A percentile compares a stretch with the other conserved stretches of the same genome.
These are phyloP conservation scores for Ceratobasidium sp. DNA, from an alignment of 1,284 basidiomycete species.

Conservation along the genomic window DNA sequence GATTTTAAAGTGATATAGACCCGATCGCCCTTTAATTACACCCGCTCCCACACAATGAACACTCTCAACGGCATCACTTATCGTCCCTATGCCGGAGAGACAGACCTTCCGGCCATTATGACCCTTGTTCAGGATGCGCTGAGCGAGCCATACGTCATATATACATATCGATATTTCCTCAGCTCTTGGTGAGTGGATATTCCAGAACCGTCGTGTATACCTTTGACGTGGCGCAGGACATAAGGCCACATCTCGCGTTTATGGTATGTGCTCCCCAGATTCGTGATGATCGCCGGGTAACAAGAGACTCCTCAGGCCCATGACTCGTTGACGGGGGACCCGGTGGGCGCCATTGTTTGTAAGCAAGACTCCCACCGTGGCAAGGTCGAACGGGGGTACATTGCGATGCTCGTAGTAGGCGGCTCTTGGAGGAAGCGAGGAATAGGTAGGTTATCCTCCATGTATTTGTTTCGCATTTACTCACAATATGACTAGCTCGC, in stretches of 20 bases:
- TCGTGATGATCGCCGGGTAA: too few relatives aligned
- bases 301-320: constrained; percentile 61
- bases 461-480: neutral
- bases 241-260: constrained; percentile 93
- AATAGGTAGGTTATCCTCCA: constrained; percentile 75
- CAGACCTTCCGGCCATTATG: constrained; percentile 85
- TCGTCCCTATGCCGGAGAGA: constrained; percentile 79
- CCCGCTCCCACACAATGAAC: neutral
- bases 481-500: constrained; percentile 70
- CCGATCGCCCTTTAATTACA: neutral
- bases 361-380: constrained; percentile 91
- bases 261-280: constrained; percentile 67
- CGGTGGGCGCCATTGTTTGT: constrained; percentile 94
- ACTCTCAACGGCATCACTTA: constrained; percentile 65
- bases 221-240: constrained; percentile 26
- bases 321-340: constrained; percentile 58
- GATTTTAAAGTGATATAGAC: neutral
- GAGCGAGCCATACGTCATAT: constrained; percentile 95
- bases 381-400: constrained; percentile 89
- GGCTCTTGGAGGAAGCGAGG: constrained; percentile 86
- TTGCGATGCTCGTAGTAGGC: constrained; percentile 95
- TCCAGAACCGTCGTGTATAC: too few relatives aligned
- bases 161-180: constrained; percentile 94
- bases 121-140: constrained; percentile 90
- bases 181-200: constrained; percentile 80